Evolutionary conservation across 2,329 filamentous ascomycete species (phyloP).

Genomic region (Parastagonospora avenae): DNA sequence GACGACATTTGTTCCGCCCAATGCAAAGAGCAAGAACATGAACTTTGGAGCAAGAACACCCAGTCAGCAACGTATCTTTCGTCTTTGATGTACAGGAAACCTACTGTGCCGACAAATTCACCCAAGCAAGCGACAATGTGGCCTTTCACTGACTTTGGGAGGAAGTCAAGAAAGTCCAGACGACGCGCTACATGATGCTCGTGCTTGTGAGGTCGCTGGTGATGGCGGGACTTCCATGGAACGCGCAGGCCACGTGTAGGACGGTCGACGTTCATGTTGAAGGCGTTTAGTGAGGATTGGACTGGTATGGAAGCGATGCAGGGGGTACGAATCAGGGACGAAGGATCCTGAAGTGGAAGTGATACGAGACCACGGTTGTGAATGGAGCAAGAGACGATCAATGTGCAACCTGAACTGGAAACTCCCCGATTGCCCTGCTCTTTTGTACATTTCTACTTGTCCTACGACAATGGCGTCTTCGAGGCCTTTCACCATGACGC

Average conservation of each 20-base stretch:
- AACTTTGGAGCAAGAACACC: conserved; percentile 18
- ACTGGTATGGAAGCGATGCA: background rate
- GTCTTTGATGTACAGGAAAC: no score
- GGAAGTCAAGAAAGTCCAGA: conserved; percentile 5
- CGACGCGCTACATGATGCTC: conserved; percentile 8
- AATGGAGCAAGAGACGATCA: background rate
- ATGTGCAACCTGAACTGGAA: background rate
- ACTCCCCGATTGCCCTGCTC: background rate
- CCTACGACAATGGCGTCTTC: background rate
- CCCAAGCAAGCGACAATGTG: conserved; percentile 32
- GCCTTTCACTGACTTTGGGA: conserved; percentile 6
- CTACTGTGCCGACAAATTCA: conserved; percentile 48
- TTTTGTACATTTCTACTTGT: background rate
- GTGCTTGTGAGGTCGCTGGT: conserved; percentile 2
- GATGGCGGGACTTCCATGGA: conserved; percentile 8
- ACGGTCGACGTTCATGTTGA: conserved; percentile 13
- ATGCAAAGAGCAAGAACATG: conserved; percentile 46
- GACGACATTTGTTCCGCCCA: conserved; percentile 35
- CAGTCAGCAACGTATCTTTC: no score
- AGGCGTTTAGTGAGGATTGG: background rate
- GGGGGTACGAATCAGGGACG: background rate
- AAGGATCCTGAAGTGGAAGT: background rate
- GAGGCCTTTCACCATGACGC: background rate
- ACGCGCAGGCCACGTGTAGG: conserved; percentile 10
- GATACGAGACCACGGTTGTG: background rate